These are phyloP conservation scores for Mycena vulgaris DNA, from an alignment of 768 basidiomycete genomes.

Conservation along the genomic window DNA sequence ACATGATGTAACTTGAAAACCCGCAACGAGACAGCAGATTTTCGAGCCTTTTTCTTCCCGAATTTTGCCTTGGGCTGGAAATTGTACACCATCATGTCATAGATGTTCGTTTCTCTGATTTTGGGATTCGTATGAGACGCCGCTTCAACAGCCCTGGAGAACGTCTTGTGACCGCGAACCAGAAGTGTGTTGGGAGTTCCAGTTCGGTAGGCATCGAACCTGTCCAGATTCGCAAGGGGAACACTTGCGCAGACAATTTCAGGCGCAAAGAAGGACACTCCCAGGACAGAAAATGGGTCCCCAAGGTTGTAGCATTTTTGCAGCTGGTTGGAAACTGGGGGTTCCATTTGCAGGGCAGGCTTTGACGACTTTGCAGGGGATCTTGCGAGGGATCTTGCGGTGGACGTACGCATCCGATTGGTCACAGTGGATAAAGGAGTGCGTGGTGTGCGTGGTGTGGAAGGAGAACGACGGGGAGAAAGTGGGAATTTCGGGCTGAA, in stretches of 20 bases:
- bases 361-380: conserved; percentile 35
- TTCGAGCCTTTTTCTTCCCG: background rate
- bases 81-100: conserved; percentile 37
- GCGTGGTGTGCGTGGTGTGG: conserved; percentile 40
- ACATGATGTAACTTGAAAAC: background rate
- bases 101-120: conserved; percentile 29
- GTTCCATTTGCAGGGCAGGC: conserved; percentile 12
- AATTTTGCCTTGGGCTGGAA: conserved; percentile 21
- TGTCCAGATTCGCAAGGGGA: conserved; percentile 19
- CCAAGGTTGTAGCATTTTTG: conserved; percentile 29
- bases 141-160: conserved; percentile 27
- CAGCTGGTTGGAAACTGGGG: conserved; percentile 24
- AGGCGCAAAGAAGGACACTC: conserved; percentile 27
- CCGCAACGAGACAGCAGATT: background rate
- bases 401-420: conserved; percentile 44
- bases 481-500: conserved; percentile 38
- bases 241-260: conserved; percentile 25
- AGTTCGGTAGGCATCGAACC: conserved; percentile 11
- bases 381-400: conserved; percentile 34
- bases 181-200: background rate
- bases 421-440: conserved; percentile 44
- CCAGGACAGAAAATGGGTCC: conserved; percentile 29
- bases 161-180: conserved; percentile 22
- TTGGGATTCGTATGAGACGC: conserved; percentile 25
- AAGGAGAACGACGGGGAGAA: conserved; percentile 36